phyloP scores from a whole-genome alignment of 768 basidiomycete species.

The Termitomyces sp. region DNA sequence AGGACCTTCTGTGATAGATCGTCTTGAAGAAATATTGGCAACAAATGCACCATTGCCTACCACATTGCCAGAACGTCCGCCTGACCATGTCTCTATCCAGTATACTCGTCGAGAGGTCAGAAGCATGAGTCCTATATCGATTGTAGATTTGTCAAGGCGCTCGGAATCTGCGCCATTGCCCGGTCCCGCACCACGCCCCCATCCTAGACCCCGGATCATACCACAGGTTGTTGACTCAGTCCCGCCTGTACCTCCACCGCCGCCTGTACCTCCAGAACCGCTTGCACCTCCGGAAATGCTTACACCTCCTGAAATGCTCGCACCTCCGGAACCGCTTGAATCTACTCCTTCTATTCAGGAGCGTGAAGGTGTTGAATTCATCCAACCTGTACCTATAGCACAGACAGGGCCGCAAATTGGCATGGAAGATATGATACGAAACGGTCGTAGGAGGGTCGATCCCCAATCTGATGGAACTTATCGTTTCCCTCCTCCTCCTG shows the following conservation, averaged over 20 bases:
- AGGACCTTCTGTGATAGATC: conserved; percentile 51
- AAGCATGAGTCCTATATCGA: conserved; percentile 30
- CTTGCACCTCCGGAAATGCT: too few relatives aligned
- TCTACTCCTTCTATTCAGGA: background rate
- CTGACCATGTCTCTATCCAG: conserved; percentile 43
- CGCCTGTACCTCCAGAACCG: background rate
- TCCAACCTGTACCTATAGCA: background rate
- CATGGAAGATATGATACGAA: conserved; percentile 2
- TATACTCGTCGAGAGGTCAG: conserved; percentile 33
- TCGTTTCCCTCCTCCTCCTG: conserved; percentile 1
- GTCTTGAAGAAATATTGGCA: conserved; percentile 56
- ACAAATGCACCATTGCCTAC: conserved; percentile 18
- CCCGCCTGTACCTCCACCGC: background rate
- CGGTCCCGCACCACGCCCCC: background rate
- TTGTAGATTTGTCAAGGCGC: conserved; percentile 21
- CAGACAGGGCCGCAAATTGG: background rate
- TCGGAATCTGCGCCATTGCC: conserved; percentile 22
- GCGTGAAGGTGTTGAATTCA: background rate
- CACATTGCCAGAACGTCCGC: conserved; percentile 31
- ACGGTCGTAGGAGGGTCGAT: background rate
- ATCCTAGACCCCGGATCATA: background rate
- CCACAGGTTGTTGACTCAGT: background rate
- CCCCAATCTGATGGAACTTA: background rate
- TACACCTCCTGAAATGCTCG: too few relatives aligned
- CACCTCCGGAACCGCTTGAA: background rate